Conservation (phyloP, 192 early-diverging fungal species). For the Neocallimastix lanati region DNA sequence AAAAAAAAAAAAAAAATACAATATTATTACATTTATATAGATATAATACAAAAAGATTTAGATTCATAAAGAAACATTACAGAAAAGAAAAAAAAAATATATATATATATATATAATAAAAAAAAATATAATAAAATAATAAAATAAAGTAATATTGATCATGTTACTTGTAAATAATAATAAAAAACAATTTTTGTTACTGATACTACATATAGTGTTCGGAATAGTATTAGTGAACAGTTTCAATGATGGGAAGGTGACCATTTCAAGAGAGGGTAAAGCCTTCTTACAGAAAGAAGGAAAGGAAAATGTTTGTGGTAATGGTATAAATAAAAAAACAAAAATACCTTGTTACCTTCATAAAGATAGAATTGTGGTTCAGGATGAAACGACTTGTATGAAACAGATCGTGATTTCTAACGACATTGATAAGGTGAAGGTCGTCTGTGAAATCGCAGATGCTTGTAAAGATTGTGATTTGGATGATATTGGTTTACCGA, state of each 20-base stretch:
- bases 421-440: not conserved
- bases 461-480: not conserved
- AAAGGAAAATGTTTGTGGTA: not conserved
- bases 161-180: not conserved
- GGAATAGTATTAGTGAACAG: not conserved
- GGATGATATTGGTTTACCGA: not conserved
- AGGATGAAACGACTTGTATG: not conserved
- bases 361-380: not conserved
- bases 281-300: not conserved
- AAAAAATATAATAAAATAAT: too few relatives aligned
- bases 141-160: too few relatives aligned
- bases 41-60: too few relatives aligned
- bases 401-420: not conserved
- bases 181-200: not conserved
- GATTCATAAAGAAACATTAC: too few relatives aligned
- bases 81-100: too few relatives aligned
- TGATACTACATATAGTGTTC: not conserved
- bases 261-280: too few relatives aligned
- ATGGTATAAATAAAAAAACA: not conserved
- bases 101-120: too few relatives aligned
- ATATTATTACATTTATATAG: too few relatives aligned
- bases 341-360: not conserved
- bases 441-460: not conserved
- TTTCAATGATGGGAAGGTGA: too few relatives aligned
- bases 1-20: too few relatives aligned